phyloP scores from a whole-genome alignment of 2,329 filamentous ascomycete species.

The Hypomyces perniciosus region DNA sequence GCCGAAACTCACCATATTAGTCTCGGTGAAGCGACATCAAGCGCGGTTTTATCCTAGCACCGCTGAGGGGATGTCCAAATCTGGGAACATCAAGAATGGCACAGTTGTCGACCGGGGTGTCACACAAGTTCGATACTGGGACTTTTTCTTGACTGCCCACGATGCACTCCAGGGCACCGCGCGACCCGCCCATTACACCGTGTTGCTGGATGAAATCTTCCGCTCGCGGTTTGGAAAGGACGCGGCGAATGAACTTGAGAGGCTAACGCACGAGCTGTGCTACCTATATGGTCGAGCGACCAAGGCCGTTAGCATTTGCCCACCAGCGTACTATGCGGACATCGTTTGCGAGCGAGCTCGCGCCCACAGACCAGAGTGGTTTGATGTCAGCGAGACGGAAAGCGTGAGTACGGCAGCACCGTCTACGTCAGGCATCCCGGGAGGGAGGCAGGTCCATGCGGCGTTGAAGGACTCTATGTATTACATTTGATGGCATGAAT shows the following conservation, averaged over 20 bases:
- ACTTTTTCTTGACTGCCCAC: slow-evolving; percentile 83
- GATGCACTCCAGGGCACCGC: slow-evolving; percentile 76
- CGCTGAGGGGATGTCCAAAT: slow-evolving; percentile 38
- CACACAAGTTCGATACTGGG: slow-evolving; percentile 68
- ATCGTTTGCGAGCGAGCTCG: slow-evolving; percentile 73
- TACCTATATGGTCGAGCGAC: slow-evolving; percentile 81
- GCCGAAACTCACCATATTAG: slow-evolving; percentile 64
- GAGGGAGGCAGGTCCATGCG: slow-evolving; percentile 33
- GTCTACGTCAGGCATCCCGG: slow-evolving; percentile 1
- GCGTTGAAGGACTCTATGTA: slow-evolving; percentile 46
- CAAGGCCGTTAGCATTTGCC: slow-evolving; percentile 82
- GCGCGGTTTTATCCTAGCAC: slow-evolving; percentile 76
- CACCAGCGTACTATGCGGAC: slow-evolving; percentile 87
- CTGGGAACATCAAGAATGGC: slow-evolving; percentile 65
- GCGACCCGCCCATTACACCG: slow-evolving; percentile 78
- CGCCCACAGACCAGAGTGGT: slow-evolving; percentile 60
- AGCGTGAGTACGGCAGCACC: slow-evolving; percentile 18
- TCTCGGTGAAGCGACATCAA: slow-evolving; percentile 85
- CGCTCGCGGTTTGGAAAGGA: slow-evolving; percentile 27
- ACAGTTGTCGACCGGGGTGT: slow-evolving; percentile 83
- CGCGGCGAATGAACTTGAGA: slow-evolving; percentile 63
- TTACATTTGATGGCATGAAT: slow-evolving; percentile 39
- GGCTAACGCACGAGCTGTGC: slow-evolving; percentile 71
- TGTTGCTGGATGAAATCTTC: slow-evolving; percentile 66
- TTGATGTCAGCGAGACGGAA: slow-evolving; percentile 40